Percentiles rank a stretch among this genome's conserved stretches.
Evolutionary conservation across 176 grass and related monocot species (phyloP).

Genomic region (Rhynchospora breviuscula): DNA sequence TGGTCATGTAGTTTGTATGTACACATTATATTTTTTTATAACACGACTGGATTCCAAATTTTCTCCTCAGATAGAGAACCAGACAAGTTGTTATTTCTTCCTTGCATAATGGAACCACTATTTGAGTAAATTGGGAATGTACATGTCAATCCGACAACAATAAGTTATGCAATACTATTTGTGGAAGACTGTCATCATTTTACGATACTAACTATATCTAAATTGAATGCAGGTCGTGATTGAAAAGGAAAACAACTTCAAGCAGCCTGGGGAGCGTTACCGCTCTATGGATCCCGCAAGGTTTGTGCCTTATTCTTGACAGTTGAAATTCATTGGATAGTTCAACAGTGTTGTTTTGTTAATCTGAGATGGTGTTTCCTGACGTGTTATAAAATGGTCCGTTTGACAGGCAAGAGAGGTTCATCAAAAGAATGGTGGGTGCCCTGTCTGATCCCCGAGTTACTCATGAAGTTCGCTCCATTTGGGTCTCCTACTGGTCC

Average conservation of each 20-base stretch:
- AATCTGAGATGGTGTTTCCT: neutral
- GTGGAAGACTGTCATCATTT: neutral
- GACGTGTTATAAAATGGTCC: constrained; percentile 7
- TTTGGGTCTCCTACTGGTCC: constrained; percentile 97
- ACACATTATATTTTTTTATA: neutral
- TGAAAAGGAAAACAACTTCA: constrained; percentile 96
- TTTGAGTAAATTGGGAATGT: neutral
- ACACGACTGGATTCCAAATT: neutral
- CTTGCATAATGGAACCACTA: neutral
- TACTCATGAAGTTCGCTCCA: constrained; percentile 78
- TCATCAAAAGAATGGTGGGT: constrained; percentile 76
- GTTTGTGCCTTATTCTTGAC: constrained; percentile 19
- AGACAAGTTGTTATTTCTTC: neutral
- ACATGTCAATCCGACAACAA: neutral
- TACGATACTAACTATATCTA: neutral
- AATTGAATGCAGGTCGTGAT: constrained; percentile 47
- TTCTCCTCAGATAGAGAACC: neutral
- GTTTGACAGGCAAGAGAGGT: constrained; percentile 62
- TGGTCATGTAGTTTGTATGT: neutral
- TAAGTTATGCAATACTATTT: neutral
- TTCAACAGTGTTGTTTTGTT: neutral
- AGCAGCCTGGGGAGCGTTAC: constrained; percentile 97
- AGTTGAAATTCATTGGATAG: neutral
- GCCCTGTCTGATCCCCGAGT: constrained; percentile 84
- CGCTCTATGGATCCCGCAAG: constrained; percentile 65